These are phyloP conservation scores for Phytophthora crassamura DNA, from an alignment of 352 stramenopile genomes.

Conservation along the genomic window DNA sequence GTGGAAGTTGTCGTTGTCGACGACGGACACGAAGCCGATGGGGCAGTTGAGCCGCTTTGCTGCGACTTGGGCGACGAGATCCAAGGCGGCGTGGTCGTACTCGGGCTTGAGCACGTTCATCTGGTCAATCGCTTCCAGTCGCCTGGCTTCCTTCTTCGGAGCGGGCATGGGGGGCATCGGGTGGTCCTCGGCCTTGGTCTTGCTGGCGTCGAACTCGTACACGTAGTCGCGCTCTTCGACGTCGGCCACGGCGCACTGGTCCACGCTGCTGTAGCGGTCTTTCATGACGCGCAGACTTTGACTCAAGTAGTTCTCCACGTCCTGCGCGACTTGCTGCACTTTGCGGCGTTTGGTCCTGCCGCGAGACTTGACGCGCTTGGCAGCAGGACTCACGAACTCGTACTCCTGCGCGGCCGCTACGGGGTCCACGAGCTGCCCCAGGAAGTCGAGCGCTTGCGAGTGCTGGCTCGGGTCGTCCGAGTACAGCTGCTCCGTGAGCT, in stretches of 20 bases:
- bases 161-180: constrained; percentile 54
- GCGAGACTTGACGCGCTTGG: constrained; percentile 16
- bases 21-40: constrained; percentile 68
- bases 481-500: constrained; percentile 49
- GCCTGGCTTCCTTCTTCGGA: constrained; percentile 48
- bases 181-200: constrained; percentile 39
- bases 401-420: constrained; percentile 17
- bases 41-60: constrained; percentile 64
- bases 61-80: constrained; percentile 69
- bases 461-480: constrained; percentile 47
- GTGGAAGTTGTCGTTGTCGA: constrained; percentile 62
- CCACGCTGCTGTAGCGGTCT: constrained; percentile 30
- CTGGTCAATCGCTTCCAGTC: constrained; percentile 51
- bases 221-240: constrained; percentile 57
- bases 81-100: constrained; percentile 58
- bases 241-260: constrained; percentile 30
- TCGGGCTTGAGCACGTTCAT: constrained; percentile 47
- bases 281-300: constrained; percentile 45
- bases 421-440: constrained; percentile 48
- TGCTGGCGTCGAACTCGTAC: constrained; percentile 42
- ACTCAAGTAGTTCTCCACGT: constrained; percentile 56
- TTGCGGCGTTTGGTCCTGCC: constrained; percentile 32
- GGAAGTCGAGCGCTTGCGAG: constrained; percentile 53
- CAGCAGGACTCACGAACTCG: constrained; percentile 28
- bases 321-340: constrained; percentile 37